A percentile compares a stretch with the other conserved stretches of the same genome.
phyloP scores from a whole-genome alignment of 2,329 filamentous ascomycete genomes.

The Beauveria australis region DNA sequence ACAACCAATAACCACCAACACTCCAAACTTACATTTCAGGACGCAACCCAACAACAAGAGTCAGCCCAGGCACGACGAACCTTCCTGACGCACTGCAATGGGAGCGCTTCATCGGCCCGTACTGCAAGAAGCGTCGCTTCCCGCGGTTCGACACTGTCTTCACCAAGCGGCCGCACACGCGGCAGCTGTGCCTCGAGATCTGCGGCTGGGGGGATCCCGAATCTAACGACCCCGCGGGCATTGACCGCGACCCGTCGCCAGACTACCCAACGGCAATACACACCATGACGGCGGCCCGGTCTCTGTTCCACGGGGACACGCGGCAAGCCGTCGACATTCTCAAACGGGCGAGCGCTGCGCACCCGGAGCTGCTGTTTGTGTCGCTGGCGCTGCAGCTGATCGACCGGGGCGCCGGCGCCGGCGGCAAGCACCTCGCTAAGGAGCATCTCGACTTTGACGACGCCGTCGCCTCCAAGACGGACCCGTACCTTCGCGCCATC shows the following conservation, averaged over 20 bases:
- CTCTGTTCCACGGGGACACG: slow-evolving; percentile 64
- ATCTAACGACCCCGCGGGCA: slow-evolving; percentile 35
- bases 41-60: slow-evolving; percentile 36
- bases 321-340: slow-evolving; percentile 62
- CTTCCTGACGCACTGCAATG: slow-evolving; percentile 44
- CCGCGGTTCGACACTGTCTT: slow-evolving; percentile 53
- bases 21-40: slow-evolving; percentile 21
- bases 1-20: slow-evolving; percentile 17
- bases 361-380: slow-evolving; percentile 59
- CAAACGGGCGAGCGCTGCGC: slow-evolving; percentile 54
- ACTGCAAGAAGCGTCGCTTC: slow-evolving; percentile 56
- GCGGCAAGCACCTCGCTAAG: slow-evolving; percentile 34
- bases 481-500: slow-evolving; percentile 73
- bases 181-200: slow-evolving; percentile 67
- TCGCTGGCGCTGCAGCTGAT: slow-evolving; percentile 59
- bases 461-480: slow-evolving; percentile 53
- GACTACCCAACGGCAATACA: slow-evolving; percentile 47
- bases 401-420: slow-evolving; percentile 36
- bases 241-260: slow-evolving; percentile 31
- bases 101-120: slow-evolving; percentile 53
- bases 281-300: slow-evolving; percentile 69
- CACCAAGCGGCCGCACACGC: slow-evolving; percentile 60
- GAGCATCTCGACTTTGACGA: slow-evolving; percentile 52
- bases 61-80: slow-evolving; percentile 33
- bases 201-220: slow-evolving; percentile 61